Percentiles rank a stretch among this genome's conserved stretches.
Conservation (phyloP, 1,284 basidiomycete species). For the Gymnopus androsaceus region DNA sequence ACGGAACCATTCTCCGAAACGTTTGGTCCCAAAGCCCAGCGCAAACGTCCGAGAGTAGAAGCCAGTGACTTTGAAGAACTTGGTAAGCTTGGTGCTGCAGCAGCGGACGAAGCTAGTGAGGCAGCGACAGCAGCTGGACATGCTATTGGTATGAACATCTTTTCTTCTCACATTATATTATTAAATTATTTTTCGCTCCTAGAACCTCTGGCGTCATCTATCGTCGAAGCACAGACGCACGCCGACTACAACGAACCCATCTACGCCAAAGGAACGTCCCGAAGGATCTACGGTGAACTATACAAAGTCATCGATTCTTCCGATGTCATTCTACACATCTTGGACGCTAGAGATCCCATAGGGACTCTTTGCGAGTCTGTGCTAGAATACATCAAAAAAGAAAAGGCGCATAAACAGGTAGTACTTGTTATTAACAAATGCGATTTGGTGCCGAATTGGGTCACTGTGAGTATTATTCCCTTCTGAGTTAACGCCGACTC, state of each 20-base stretch:
- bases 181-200: conserved; percentile 9
- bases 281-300: conserved; percentile 95
- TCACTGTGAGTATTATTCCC: conserved; percentile 73
- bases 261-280: conserved; percentile 90
- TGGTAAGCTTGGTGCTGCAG: conserved; percentile 59
- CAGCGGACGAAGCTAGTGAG: conserved; percentile 42
- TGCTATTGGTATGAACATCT: conserved; percentile 41
- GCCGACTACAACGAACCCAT: conserved; percentile 84
- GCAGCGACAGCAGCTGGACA: conserved; percentile 41
- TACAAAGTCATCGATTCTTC: conserved; percentile 99
- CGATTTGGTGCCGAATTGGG: conserved; percentile 98
- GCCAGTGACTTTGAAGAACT: conserved; percentile 89
- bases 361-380: conserved; percentile 98
- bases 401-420: conserved; percentile 97
- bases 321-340: conserved; percentile 93
- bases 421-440: conserved; percentile 98
- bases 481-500: conserved; percentile 9
- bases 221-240: conserved; percentile 60
- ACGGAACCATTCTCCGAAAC: conserved; percentile 92
- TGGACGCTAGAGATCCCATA: conserved; percentile 95
- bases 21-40: conserved; percentile 91
- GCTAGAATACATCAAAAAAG: conserved; percentile 91
- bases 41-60: conserved; percentile 84
- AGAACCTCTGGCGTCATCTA: conserved; percentile 46
- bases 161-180: background rate